These are phyloP conservation scores for Pelagophyceae sp. DNA, from an alignment of 352 stramenopile genomes.

Conservation along the genomic window DNA sequence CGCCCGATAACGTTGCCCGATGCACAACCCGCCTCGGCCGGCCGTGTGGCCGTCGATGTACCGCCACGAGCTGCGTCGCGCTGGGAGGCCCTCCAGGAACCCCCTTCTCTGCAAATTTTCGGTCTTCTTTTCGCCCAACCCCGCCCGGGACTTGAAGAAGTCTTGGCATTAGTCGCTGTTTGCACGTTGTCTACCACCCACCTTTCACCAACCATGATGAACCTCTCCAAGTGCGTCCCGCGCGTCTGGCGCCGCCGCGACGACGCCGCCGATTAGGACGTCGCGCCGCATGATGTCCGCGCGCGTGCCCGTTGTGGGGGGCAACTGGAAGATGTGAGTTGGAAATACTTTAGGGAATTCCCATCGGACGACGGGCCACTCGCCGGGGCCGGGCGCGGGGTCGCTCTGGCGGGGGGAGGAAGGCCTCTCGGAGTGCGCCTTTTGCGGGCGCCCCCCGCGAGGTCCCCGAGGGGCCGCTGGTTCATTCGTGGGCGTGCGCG, in stretches of 20 bases:
- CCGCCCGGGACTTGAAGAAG: no score
- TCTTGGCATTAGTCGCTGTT: no score
- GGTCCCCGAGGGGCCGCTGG: background rate
- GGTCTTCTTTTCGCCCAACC: no score
- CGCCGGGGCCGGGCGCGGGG: no score
- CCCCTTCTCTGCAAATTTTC: no score
- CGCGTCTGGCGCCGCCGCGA: background rate
- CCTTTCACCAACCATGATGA: background rate
- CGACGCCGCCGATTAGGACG: background rate
- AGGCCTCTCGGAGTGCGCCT: background rate
- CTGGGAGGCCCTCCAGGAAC: no score
- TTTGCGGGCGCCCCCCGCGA: background rate
- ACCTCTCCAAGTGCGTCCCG: background rate
- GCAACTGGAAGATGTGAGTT: slow-evolving; percentile 11
- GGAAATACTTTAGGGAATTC: background rate
- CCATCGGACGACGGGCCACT: background rate
- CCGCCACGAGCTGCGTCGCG: no score
- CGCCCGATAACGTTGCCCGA: no score
- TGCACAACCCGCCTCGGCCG: no score
- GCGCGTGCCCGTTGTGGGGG: background rate
- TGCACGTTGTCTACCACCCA: no score
- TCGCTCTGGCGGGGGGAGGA: background rate
- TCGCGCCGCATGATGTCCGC: background rate
- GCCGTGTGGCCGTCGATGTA: no score
- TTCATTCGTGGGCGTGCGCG: no score